Base-by-base conservation (phyloP, 1,284 basidiomycete genomes). In the Trametes pubescens region DNA sequence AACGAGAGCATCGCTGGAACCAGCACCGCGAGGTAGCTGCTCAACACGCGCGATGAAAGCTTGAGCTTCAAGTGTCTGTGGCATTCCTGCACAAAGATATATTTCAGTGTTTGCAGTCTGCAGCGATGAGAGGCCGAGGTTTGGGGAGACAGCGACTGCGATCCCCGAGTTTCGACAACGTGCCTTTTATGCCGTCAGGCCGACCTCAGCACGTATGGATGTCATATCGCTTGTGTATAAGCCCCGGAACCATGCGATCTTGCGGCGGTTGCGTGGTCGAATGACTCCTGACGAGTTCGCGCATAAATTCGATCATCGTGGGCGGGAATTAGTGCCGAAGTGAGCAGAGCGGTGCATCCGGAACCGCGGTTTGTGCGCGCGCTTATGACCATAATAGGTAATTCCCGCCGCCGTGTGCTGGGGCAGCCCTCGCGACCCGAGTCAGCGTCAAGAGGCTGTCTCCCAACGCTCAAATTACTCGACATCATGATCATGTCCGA, bases 31-130 rank as follows among this genome's bases (percentile, higher is more conserved):
- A 14, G 81, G 80, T n/a, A 82, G 68, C 46, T 73, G 62, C n/a
- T 72, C 62, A 62, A 84, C 72, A 59, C 79, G 79, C 13, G 77
- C 65, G 52, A 85, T 65, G 62, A 84, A 84, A 0, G 80, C 76
- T 69, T 77, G 62, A 34, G 80, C 79, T 71, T 82, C 82, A 7
- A 65, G 52, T 22, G 71, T 72, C 64, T 76, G 75, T 10, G 68
- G 66, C 73, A 75, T 75, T 26, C 22, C 43, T 46, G 32, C 18
- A n/a, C 18, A n/a, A 24, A 4, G 29, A 22, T n/a, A 47, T 34
- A 21, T 21, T 4, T 24, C 2, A 21, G 34, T 32, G 48, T 35
- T 21, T 2, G 7, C 14, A 10, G 37, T 4, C 14, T 10, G 22
- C n/a, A 22, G 14, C 7, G 21, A 40, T 10, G 10, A 21, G 22